phyloP scores from a whole-genome alignment of 2,329 filamentous ascomycete genomes.

The Samsoniella hepiali region DNA sequence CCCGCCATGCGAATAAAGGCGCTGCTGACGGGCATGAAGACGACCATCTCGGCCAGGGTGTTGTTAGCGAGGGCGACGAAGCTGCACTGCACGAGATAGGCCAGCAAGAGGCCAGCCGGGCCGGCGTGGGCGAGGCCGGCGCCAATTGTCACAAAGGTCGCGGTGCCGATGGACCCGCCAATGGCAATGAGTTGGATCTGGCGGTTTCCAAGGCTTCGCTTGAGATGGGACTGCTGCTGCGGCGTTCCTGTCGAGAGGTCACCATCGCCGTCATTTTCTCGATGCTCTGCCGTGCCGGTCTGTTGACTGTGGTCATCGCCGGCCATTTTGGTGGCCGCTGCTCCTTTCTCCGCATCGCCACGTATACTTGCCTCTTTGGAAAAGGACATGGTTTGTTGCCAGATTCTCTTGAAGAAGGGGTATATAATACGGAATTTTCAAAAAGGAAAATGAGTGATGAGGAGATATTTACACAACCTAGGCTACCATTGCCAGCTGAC shows the following conservation, averaged over 20 bases:
- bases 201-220: background rate
- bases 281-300: background rate
- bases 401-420: too few species aligned
- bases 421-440: too few species aligned
- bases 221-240: background rate
- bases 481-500: too few species aligned
- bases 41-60: constrained; percentile 61
- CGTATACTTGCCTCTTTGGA: background rate
- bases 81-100: constrained; percentile 53
- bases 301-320: background rate
- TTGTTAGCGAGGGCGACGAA: constrained; percentile 62
- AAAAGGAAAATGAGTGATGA: too few species aligned
- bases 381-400: background rate
- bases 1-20: constrained; percentile 63
- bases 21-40: constrained; percentile 59
- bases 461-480: too few species aligned
- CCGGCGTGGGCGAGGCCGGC: constrained; percentile 44
- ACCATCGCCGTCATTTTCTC: background rate
- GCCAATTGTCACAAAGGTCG: constrained; percentile 50
- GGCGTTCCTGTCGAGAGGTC: background rate
- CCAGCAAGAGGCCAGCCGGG: constrained; percentile 52
- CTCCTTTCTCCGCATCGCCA: background rate
- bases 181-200: constrained; percentile 37
- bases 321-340: background rate
- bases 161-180: background rate